Conservation (phyloP, 495 filamentous ascomycete genomes). For the Aspergillus bertholletiae region DNA sequence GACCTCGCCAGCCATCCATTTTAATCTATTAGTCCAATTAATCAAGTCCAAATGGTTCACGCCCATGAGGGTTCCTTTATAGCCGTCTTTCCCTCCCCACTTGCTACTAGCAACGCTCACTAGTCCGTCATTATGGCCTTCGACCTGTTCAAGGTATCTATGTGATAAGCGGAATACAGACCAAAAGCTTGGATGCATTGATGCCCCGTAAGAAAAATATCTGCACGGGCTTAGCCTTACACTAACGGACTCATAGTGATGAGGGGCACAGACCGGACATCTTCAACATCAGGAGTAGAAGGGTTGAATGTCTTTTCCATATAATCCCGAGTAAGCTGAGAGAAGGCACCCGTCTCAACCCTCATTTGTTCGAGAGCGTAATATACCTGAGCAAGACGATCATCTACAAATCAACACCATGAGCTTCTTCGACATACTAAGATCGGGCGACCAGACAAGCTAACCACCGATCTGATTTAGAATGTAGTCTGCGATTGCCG, state of each 20-base stretch:
- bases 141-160: slow-evolving; percentile 59
- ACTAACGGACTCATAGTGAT: neutral
- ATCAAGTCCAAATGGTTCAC: slow-evolving; percentile 92
- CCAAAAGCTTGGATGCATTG: slow-evolving; percentile 60
- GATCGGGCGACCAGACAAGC: neutral
- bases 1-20: slow-evolving; percentile 65
- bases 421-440: neutral
- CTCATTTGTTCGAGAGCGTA: slow-evolving; percentile 60
- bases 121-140: slow-evolving; percentile 89
- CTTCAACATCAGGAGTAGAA: slow-evolving; percentile 64
- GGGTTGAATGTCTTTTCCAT: slow-evolving; percentile 84
- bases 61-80: slow-evolving; percentile 83
- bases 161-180: slow-evolving; percentile 75
- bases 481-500: slow-evolving; percentile 80
- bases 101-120: slow-evolving; percentile 81
- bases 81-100: slow-evolving; percentile 69
- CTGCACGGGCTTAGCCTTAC: slow-evolving; percentile 29
- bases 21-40: slow-evolving; percentile 88
- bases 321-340: slow-evolving; percentile 76
- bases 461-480: slow-evolving; percentile 63
- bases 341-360: slow-evolving; percentile 78
- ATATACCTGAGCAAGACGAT: slow-evolving; percentile 65
- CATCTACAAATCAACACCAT: slow-evolving; percentile 24
- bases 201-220: slow-evolving; percentile 92
- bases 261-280: slow-evolving; percentile 51